Conservation (phyloP, 2,329 filamentous ascomycete genomes). For the Fusarium sp. region DNA sequence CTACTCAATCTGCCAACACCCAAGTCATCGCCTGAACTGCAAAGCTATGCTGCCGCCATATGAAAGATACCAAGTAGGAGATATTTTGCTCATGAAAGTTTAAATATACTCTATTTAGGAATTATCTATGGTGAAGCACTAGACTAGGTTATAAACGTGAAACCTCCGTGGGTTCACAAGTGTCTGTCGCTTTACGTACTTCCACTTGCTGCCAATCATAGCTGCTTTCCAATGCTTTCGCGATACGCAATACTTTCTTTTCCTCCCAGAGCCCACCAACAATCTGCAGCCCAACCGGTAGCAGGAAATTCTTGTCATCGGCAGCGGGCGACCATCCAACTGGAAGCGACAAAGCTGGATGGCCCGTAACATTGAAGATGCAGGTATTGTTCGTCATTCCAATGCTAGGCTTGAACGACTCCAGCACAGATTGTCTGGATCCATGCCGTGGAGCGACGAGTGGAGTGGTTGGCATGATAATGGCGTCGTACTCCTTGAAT, state of each 20-base stretch:
- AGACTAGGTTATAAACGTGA: constrained; percentile 6
- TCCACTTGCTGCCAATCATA: constrained; percentile 57
- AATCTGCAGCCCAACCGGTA: constrained; percentile 69
- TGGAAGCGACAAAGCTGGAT: constrained; percentile 67
- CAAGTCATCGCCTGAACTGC: too few relatives aligned
- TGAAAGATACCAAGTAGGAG: too few relatives aligned
- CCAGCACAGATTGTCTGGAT: constrained; percentile 54
- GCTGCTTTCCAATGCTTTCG: constrained; percentile 61
- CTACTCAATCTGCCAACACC: too few relatives aligned
- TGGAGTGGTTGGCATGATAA: constrained; percentile 65
- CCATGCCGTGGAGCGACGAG: constrained; percentile 62
- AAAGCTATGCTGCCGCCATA: too few relatives aligned
- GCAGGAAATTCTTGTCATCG: constrained; percentile 51
- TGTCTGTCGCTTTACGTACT: background rate
- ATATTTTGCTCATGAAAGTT: background rate
- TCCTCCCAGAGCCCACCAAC: constrained; percentile 67
- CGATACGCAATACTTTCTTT: constrained; percentile 59
- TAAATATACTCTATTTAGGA: background rate
- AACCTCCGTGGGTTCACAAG: constrained; percentile 6
- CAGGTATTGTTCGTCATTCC: constrained; percentile 69
- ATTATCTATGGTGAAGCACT: background rate
- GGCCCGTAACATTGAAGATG: constrained; percentile 69
- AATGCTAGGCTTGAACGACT: constrained; percentile 64
- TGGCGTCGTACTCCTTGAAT: constrained; percentile 58
- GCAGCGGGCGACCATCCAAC: constrained; percentile 60